A percentile compares a stretch with the other conserved stretches of the same genome.
These are phyloP conservation scores for Wallacemonas sp. DNA, from an alignment of 208 protist species.

Conservation along the genomic window DNA sequence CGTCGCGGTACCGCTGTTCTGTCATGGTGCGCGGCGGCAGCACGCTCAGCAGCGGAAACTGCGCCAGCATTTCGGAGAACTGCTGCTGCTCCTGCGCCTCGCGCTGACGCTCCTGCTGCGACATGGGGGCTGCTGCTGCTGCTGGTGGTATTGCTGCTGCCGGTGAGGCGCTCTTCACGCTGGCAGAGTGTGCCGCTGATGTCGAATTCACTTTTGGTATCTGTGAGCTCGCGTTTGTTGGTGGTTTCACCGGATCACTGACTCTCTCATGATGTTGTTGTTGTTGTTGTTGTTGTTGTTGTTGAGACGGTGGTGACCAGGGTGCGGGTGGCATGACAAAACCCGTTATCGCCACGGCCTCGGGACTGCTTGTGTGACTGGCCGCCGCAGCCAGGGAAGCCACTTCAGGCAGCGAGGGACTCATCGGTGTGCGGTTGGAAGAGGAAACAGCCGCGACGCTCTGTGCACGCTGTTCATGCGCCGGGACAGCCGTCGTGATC, in stretches of 20 bases:
- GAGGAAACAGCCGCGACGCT: too few relatives aligned
- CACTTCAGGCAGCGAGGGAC: too few relatives aligned
- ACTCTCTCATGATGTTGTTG: background rate
- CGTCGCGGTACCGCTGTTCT: constrained; percentile 34
- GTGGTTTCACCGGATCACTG: too few relatives aligned
- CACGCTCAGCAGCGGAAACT: constrained; percentile 25
- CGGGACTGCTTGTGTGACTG: background rate
- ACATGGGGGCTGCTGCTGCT: background rate
- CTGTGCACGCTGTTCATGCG: too few relatives aligned
- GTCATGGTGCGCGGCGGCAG: constrained; percentile 30
- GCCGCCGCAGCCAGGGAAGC: background rate
- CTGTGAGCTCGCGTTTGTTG: too few relatives aligned
- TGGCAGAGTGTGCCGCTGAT: too few relatives aligned
- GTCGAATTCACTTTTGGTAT: too few relatives aligned
- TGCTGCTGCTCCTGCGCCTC: constrained; percentile 26
- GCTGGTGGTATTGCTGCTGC: background rate
- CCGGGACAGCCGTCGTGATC: background rate
- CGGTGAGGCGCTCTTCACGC: background rate
- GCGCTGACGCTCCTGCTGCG: constrained; percentile 22
- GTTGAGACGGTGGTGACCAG: background rate
- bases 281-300: background rate
- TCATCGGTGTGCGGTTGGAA: too few relatives aligned
- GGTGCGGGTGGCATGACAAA: constrained; percentile 10
- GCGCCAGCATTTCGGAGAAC: constrained; percentile 16
- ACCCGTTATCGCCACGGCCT: background rate